Conservation (phyloP, 805 yeast genomes). For the Deakozyma indianensis region DNA sequence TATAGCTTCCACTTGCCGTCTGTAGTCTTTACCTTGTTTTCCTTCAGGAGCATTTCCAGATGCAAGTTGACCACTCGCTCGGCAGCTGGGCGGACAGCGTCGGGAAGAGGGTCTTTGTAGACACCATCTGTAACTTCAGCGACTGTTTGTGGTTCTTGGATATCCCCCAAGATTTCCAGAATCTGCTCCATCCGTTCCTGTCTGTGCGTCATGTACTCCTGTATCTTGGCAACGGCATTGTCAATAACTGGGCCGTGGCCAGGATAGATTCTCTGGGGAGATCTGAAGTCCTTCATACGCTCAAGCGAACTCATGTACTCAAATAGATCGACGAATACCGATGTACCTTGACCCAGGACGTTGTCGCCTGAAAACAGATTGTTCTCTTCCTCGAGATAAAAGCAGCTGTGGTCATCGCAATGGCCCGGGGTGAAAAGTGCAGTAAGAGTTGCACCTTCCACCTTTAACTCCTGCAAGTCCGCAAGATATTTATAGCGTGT, state of each 20-base stretch:
- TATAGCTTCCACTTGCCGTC: neutral
- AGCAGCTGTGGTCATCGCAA: slow-evolving; percentile 22
- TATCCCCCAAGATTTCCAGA: slow-evolving; percentile 8
- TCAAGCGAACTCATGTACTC: slow-evolving; percentile 17
- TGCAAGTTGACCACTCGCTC: slow-evolving; percentile 18
- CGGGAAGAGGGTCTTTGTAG: slow-evolving; percentile 15
- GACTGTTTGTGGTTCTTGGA: slow-evolving; percentile 5
- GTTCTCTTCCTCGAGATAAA: slow-evolving; percentile 22
- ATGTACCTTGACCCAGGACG: slow-evolving; percentile 24
- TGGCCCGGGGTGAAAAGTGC: slow-evolving; percentile 24
- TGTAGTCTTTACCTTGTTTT: slow-evolving; percentile 5
- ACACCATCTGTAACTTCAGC: slow-evolving; percentile 14
- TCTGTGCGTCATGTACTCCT: slow-evolving; percentile 22
- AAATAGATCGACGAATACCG: slow-evolving; percentile 20
- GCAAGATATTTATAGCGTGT: neutral
- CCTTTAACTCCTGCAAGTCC: slow-evolving; percentile 1
- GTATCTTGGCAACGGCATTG: slow-evolving; percentile 18
- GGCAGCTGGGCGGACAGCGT: slow-evolving; percentile 17
- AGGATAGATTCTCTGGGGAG: slow-evolving; percentile 18
- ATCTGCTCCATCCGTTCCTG: slow-evolving; percentile 20
- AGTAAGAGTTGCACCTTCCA: slow-evolving; percentile 17
- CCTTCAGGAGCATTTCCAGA: slow-evolving; percentile 16
- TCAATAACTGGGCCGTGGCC: slow-evolving; percentile 23
- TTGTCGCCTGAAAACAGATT: slow-evolving; percentile 23
- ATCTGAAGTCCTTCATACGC: slow-evolving; percentile 13